These are phyloP conservation scores for Dunaliella salina DNA, from an alignment of 163 green algal species.

Conservation along the genomic window DNA sequence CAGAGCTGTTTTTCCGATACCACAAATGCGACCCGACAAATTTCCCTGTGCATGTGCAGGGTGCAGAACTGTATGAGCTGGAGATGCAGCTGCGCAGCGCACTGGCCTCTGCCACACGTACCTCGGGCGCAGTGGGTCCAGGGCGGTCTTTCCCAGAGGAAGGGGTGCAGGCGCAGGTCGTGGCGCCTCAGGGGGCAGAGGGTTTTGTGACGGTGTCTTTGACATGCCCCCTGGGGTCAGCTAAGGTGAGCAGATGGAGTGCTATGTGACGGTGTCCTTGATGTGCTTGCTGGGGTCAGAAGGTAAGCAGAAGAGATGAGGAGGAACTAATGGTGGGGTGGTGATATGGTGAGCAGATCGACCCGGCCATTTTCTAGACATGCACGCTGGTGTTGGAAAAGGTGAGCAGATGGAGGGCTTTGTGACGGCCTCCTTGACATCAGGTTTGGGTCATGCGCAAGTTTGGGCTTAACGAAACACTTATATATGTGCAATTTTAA, in stretches of 20 bases:
- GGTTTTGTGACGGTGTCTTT: background rate
- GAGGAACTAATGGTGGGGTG: too few species aligned
- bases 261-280: background rate
- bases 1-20: background rate
- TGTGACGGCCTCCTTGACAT: too few species aligned
- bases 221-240: background rate
- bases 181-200: background rate
- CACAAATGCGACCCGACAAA: too few species aligned
- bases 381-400: too few species aligned
- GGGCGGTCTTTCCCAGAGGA: background rate
- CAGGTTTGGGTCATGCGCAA: too few species aligned
- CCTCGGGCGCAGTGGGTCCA: background rate
- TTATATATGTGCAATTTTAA: too few species aligned
- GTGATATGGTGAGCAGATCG: too few species aligned
- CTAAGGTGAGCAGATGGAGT: background rate
- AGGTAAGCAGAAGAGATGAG: too few species aligned
- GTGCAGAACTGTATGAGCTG: constrained; percentile 13
- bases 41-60: background rate
- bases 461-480: too few species aligned
- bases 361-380: too few species aligned
- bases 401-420: too few species aligned
- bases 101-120: background rate
- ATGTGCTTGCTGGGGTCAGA: background rate
- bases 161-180: constrained; percentile 4
- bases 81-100: constrained; percentile 4